These are phyloP conservation scores for Phytophthora tubulina DNA, from an alignment of 352 stramenopile genomes.

Conservation along the genomic window DNA sequence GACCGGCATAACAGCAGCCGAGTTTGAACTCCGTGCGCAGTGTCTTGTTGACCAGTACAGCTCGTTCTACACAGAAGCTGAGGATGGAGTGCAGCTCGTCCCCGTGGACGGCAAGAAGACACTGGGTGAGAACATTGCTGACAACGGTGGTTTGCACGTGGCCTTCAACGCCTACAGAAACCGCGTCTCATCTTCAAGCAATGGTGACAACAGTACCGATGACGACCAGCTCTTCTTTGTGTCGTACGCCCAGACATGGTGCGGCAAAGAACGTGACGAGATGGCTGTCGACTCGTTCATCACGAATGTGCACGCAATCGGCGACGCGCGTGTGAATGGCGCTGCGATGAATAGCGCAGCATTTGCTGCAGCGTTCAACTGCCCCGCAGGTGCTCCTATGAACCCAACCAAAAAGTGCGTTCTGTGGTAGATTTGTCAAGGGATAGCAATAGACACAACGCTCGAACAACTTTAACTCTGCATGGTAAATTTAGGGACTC, in stretches of 20 bases:
- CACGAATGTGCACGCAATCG: constrained; percentile 56
- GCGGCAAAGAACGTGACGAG: constrained; percentile 56
- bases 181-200: constrained; percentile 7
- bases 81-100: constrained; percentile 44
- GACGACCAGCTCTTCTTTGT: constrained; percentile 74
- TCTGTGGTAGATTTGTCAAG: constrained; percentile 45
- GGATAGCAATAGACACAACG: constrained; percentile 6
- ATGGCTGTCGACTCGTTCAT: constrained; percentile 46
- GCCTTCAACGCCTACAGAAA: constrained; percentile 64
- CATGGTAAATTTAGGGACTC: constrained; percentile 24
- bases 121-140: constrained; percentile 80
- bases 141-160: constrained; percentile 72
- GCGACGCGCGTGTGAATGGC: constrained; percentile 71
- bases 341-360: constrained; percentile 67
- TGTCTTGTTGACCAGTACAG: constrained; percentile 72
- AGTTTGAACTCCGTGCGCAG: constrained; percentile 71
- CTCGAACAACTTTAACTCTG: constrained; percentile 11
- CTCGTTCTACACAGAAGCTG: constrained; percentile 43
- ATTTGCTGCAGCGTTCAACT: constrained; percentile 66
- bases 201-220: constrained; percentile 18
- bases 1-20: constrained; percentile 72
- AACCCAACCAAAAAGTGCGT: constrained; percentile 65
- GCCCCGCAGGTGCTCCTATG: constrained; percentile 48
- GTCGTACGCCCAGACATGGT: constrained; percentile 73
- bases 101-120: constrained; percentile 71